Base-by-base conservation (phyloP, 2,329 filamentous ascomycete species). In the Aureobasidium vineae region DNA sequence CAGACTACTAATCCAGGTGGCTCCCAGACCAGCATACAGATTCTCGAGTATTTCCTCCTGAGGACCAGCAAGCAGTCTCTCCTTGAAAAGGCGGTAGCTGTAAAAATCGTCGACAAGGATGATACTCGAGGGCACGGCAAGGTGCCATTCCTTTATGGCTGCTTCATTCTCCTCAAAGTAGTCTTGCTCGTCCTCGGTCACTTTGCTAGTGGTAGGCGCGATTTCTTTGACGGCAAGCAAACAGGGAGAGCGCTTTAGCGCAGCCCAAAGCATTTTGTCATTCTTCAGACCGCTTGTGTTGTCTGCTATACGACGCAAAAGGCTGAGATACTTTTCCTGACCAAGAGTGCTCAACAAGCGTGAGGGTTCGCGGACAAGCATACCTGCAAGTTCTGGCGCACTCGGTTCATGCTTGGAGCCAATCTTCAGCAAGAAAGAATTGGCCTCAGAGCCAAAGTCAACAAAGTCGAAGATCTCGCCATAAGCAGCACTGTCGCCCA, bases 381-480 rank as follows among this genome's bases (percentile, higher is more conserved):
- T 87, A 45, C 86, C 84, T 5, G 93, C 94, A 70, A 99, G 86
- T 76, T 99, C 95, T 2, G 86, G 76, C 72, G 91, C 95, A 2
- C 90, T 96, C 4, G 95, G 95, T 76, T 99, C 94, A 69, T 86
- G 88, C 77, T 96, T 97, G 2, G 92, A 94, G 11, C 95, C 95
- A 70, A 93, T 91, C 69, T 91, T 90, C 71, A 92, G 86, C 21
- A 99, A 80, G 73, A 99, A 99, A 0, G 90, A 83, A 73, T 98
- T 98, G 2, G 91, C 94, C 74, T 94, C 88, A 40, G 84, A 80
- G 0, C 94, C 92, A 79, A 97, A 99, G 75, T 98, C 91, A 16
- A 98, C 93, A 77, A 97, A 99, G 75, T 98, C 92, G 71, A 99
- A 97, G 38, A 99, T 96, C 38, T 96, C 90, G 13, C 87, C 90